Base-by-base conservation (phyloP, 495 filamentous ascomycete species). In the Penicillium bialowiezense region DNA sequence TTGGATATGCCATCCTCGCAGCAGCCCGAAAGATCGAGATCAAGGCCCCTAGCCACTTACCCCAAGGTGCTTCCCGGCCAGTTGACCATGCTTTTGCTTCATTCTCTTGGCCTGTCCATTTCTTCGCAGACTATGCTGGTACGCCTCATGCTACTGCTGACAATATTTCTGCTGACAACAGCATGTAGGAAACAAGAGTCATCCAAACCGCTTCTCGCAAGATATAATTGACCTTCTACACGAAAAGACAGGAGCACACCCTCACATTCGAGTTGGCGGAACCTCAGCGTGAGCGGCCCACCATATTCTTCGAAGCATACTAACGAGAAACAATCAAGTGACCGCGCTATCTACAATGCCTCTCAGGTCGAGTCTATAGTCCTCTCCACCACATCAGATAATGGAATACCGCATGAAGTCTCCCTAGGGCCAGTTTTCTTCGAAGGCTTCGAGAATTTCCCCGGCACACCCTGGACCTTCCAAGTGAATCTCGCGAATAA, bases 401-500 rank as follows among this genome's bases (percentile, higher is more conserved):
- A 56, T 39, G 53, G 53, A 6, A 56, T 56, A 19, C 53, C 53
- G 1, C 43, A 47, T 7, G 48, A 56, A 48, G 53, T 56, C 8
- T 48, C 37, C 6, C 7, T 51, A 10, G 53, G 53, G 7, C 38
- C 43, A 1, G 42, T 29, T 5, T 40, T 51, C 17, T 56, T 56
- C 24, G 53, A 56, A 40, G 53, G 53, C 1, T 47, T 56, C 17
- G 53, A 56, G 13, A 56, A 44, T 40, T 56, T 56, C n/a, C 48
- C 48, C 23, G 39, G 40, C 3, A 46, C 43, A n/a, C 53, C 48
- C 17, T 56, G 53, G 53, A 56, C 53, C 4, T 56, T 56, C 15
- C 48, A 51, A 18, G 53, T 56, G 9, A 56, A 56, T 18, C 42
- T 56, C 14, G 53, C 53, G n/a, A 56, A 56, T 18, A 56, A 56